Evolutionary conservation across 208 protist species (phyloP).

Genomic region (Wallacemonas rigidus): DNA sequence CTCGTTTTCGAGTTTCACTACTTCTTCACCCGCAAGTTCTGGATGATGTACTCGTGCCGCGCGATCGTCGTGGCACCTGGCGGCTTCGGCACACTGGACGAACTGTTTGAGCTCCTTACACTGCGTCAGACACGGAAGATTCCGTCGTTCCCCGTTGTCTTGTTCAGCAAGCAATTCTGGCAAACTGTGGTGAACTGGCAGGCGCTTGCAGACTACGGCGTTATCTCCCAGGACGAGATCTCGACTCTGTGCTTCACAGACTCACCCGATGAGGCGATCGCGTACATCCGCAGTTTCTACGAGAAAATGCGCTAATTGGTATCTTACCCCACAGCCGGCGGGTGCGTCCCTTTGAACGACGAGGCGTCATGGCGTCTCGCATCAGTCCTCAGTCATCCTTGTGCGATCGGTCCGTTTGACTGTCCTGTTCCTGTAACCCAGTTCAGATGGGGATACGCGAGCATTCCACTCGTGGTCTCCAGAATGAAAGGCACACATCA

Average conservation of each 20-base stretch:
- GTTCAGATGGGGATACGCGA: no score
- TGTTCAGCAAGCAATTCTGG: slow-evolving; percentile 89
- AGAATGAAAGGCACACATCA: no score
- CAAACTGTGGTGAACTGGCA: slow-evolving; percentile 88
- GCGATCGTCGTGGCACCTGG: slow-evolving; percentile 89
- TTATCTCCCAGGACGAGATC: slow-evolving; percentile 85
- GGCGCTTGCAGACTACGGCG: slow-evolving; percentile 83
- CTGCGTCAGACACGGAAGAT: slow-evolving; percentile 92
- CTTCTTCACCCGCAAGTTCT: slow-evolving; percentile 95
- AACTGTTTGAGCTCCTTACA: slow-evolving; percentile 92
- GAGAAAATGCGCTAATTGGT: slow-evolving; percentile 11
- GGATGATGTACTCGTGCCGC: slow-evolving; percentile 94
- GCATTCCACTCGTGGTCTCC: no score
- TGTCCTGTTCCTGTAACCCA: no score
- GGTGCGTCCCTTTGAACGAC: no score
- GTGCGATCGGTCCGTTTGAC: no score
- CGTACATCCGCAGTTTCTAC: slow-evolving; percentile 72
- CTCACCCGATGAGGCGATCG: slow-evolving; percentile 77
- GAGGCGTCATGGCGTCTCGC: no score
- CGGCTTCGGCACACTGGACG: slow-evolving; percentile 92
- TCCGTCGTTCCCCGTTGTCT: slow-evolving; percentile 82
- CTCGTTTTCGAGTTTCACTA: slow-evolving; percentile 95
- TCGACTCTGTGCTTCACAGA: slow-evolving; percentile 88
- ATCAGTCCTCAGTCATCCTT: no score
- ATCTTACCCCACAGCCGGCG: no score